phyloP scores from a whole-genome alignment of 2,329 filamentous ascomycete species.

The Lanzia echinophila region DNA sequence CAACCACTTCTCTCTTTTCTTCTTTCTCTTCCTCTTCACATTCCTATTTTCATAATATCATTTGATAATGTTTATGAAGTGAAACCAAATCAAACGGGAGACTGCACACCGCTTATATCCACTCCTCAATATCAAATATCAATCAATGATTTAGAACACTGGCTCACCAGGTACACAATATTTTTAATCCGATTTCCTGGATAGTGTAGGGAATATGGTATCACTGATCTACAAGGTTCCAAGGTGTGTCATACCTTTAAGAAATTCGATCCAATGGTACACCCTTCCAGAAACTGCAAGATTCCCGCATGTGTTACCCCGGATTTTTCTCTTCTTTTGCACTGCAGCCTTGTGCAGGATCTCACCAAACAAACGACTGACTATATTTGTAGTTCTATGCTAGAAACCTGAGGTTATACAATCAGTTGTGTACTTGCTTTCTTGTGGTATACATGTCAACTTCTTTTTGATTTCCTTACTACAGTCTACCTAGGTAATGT shows the following conservation, averaged over 20 bases:
- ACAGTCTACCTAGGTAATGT: too few relatives aligned
- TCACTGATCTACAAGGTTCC: slow-evolving; percentile 10
- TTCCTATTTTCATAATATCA: background rate
- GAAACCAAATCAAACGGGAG: slow-evolving; percentile 11
- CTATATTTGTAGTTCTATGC: too few relatives aligned
- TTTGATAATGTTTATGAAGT: slow-evolving; percentile 9
- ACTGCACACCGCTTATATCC: slow-evolving; percentile 11
- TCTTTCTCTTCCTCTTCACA: background rate
- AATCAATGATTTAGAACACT: too few relatives aligned
- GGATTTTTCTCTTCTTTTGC: slow-evolving; percentile 13
- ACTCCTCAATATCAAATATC: background rate
- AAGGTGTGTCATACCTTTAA: background rate
- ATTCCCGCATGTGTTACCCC: slow-evolving; percentile 11
- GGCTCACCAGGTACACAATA: too few relatives aligned
- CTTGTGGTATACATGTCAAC: background rate
- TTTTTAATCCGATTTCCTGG: slow-evolving; percentile 7
- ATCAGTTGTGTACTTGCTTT: background rate
- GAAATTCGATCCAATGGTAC: background rate
- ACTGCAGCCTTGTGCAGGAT: slow-evolving; percentile 16
- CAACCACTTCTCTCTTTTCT: background rate
- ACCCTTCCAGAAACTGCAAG: slow-evolving; percentile 14
- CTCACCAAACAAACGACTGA: slow-evolving; percentile 11
- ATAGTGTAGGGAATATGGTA: too few relatives aligned
- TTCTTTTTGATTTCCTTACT: too few relatives aligned
- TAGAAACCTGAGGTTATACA: too few relatives aligned